These are phyloP conservation scores for Cercospora brassicicola DNA, from an alignment of 2,329 filamentous ascomycete species.

Conservation along the genomic window DNA sequence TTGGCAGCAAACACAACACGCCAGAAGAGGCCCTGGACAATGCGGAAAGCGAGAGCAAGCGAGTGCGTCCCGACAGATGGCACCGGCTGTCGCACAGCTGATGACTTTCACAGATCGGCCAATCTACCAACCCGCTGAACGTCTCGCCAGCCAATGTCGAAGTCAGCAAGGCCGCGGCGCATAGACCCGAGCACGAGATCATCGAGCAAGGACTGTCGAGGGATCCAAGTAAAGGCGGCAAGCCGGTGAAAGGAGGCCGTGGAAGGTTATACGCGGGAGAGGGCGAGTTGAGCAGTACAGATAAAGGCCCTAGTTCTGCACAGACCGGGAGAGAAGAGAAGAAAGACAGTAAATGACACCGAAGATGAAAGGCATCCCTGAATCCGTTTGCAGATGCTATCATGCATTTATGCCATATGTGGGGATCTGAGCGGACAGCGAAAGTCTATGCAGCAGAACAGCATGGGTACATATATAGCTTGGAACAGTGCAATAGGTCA, in stretches of 20 bases:
- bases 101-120: background rate
- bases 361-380: background rate
- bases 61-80: background rate
- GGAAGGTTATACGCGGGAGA: background rate
- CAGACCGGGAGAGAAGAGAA: background rate
- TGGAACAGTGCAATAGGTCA: background rate
- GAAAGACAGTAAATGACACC: background rate
- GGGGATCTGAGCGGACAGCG: background rate
- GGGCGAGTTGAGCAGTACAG: slow-evolving; percentile 1
- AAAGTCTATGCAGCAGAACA: background rate
- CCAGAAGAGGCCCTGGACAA: slow-evolving; percentile 2
- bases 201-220: background rate
- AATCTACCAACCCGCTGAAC: slow-evolving; percentile 2
- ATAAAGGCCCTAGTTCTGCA: background rate
- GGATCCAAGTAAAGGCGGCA: background rate
- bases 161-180: slow-evolving; percentile 7
- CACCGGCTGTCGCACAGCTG: background rate
- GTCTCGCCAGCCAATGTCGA: slow-evolving; percentile 10
- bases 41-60: slow-evolving; percentile 3
- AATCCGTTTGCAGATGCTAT: background rate
- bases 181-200: slow-evolving; percentile 4
- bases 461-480: background rate
- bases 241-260: background rate
- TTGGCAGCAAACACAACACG: background rate
- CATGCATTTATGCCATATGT: background rate